Percentiles rank a stretch among this genome's conserved stretches.
Conservation (phyloP, 108 stramenopile species). For the Skeletonema menzelii region DNA sequence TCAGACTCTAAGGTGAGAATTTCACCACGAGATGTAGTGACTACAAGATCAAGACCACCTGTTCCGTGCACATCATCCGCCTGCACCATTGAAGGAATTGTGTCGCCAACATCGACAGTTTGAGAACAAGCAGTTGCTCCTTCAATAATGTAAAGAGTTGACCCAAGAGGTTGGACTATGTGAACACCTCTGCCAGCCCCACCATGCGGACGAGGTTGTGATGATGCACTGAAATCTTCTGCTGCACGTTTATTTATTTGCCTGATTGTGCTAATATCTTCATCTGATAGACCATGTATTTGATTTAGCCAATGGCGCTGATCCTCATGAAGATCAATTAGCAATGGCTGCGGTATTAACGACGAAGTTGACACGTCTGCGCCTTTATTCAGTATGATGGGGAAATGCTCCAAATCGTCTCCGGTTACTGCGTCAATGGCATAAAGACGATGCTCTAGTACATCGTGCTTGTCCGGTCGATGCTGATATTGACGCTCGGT, state of each 20-base stretch:
- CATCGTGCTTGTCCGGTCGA: slow-evolving; percentile 36
- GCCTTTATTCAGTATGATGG: slow-evolving; percentile 53
- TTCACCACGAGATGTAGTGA: slow-evolving; percentile 72
- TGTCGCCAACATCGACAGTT: slow-evolving; percentile 66
- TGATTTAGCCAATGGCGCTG: slow-evolving; percentile 61
- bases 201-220: slow-evolving; percentile 53
- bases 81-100: slow-evolving; percentile 70
- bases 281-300: slow-evolving; percentile 41
- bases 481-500: slow-evolving; percentile 21
- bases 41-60: slow-evolving; percentile 68
- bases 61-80: slow-evolving; percentile 88
- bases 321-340: slow-evolving; percentile 74
- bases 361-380: slow-evolving; percentile 30
- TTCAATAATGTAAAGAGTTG: slow-evolving; percentile 69
- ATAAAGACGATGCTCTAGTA: slow-evolving; percentile 52
- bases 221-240: neutral
- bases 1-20: slow-evolving; percentile 73
- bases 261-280: slow-evolving; percentile 22
- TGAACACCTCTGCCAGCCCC: slow-evolving; percentile 69
- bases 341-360: slow-evolving; percentile 57
- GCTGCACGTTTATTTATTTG: slow-evolving; percentile 35
- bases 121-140: slow-evolving; percentile 77
- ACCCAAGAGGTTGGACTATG: slow-evolving; percentile 70
- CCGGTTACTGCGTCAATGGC: slow-evolving; percentile 70
- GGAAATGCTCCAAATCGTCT: slow-evolving; percentile 60